phyloP scores from a whole-genome alignment of 2,329 filamentous ascomycete species.

The Pseudogymnoascus sp. region DNA sequence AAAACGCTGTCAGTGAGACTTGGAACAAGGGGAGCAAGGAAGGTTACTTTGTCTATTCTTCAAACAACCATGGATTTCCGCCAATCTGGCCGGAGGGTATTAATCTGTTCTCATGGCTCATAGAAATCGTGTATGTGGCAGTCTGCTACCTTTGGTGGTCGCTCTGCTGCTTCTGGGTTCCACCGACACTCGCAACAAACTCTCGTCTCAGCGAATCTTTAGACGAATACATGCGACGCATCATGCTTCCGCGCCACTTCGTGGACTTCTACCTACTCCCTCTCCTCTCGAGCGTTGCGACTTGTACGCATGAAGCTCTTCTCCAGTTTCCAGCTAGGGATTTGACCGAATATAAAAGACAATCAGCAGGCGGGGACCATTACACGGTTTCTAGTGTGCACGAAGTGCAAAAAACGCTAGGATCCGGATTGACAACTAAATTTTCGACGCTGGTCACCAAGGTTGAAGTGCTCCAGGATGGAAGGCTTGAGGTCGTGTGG shows the following conservation, averaged over 20 bases:
- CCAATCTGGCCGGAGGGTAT: slow-evolving; percentile 33
- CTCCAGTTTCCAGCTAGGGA: slow-evolving; percentile 45
- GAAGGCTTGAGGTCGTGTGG: slow-evolving; percentile 31
- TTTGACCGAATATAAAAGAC: slow-evolving; percentile 40
- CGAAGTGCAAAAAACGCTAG: slow-evolving; percentile 39
- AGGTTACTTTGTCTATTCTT: slow-evolving; percentile 44
- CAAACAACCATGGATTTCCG: slow-evolving; percentile 41
- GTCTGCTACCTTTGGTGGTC: slow-evolving; percentile 46
- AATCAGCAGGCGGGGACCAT: slow-evolving; percentile 39
- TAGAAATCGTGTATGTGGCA: slow-evolving; percentile 37
- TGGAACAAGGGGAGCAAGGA: slow-evolving; percentile 13
- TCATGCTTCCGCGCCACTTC: slow-evolving; percentile 40
- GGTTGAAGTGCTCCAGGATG: slow-evolving; percentile 24
- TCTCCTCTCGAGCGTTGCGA: slow-evolving; percentile 44
- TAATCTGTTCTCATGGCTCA: slow-evolving; percentile 31
- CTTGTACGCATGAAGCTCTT: slow-evolving; percentile 43
- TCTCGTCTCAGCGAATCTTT: slow-evolving; percentile 34
- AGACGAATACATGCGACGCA: slow-evolving; percentile 40
- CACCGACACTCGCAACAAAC: slow-evolving; percentile 24
- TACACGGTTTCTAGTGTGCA: slow-evolving; percentile 43
- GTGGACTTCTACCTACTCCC: slow-evolving; percentile 43
- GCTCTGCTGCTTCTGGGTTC: slow-evolving; percentile 40
- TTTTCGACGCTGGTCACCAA: slow-evolving; percentile 32
- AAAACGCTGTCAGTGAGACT: slow-evolving; percentile 13
- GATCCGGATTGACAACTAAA: slow-evolving; percentile 33